Evolutionary conservation across 306 rosid species (phyloP), one percentile per base, ranked within the genome.

Genomic region (Alnus glutinosa): DNA sequence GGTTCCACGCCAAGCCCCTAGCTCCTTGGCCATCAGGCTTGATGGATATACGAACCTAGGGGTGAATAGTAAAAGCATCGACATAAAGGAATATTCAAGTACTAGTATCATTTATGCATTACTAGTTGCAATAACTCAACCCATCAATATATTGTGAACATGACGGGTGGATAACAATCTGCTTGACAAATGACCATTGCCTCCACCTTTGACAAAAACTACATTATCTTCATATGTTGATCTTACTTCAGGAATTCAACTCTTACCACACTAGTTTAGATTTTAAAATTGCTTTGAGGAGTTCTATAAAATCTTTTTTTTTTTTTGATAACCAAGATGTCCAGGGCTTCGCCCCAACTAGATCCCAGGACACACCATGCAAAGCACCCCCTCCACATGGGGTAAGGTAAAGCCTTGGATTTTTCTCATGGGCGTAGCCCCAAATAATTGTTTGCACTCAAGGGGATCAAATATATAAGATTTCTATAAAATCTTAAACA

Each of bases 1-100:
- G 99, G 86, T 93, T 88, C 99, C 99, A 95, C 75, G 88, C 81
- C 88, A 92, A 82, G 47, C 96, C 78, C 85, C 76, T 95, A 73
- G 99, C 76, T 82, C 97, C 97, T 80, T 89, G 86, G 82, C 92
- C 97, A 37, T 90, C 90, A 69, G 92, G 93, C 79, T 90, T 92
- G 50, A 87, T 66, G 32, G 97, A 95, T 85, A 95, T 78, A 47
- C 99, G 99, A 79, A 90, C 89, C 99, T 94, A 77, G 68, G 81
- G 70, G 42, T 50, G 49, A 72, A 80, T 71, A 74, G 19, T 34
- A 19, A 80, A 71, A 14, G 70, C 63, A 73, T 82, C 74, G 48
- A 78, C 59, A 55, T 79, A 80, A 77, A 83, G 59, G 73, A 52
- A 78, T 72, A 78, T 49, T 85, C 70, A 70, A 79, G 70, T 58